phyloP scores from a whole-genome alignment of 1,284 basidiomycete species.

The Macrocybe sp. region DNA sequence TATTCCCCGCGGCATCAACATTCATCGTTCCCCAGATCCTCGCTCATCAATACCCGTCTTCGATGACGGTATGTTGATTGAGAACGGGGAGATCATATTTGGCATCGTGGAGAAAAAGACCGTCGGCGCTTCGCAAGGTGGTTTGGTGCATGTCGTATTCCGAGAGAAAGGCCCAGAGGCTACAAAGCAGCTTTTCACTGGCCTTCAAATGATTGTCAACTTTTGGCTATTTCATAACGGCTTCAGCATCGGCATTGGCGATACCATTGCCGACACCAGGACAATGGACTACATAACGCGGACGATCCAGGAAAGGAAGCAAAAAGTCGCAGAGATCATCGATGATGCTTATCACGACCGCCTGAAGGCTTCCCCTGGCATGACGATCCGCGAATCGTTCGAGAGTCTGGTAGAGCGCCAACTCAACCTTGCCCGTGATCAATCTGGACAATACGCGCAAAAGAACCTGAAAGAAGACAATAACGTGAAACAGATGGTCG shows the following conservation, averaged over 20 bases:
- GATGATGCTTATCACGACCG: constrained; percentile 78
- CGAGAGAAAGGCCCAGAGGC: constrained; percentile 95
- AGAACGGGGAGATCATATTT: constrained; percentile 95
- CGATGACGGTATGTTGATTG: constrained; percentile 94
- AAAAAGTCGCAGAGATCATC: constrained; percentile 68
- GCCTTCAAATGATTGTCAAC: constrained; percentile 94
- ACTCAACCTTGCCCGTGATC: constrained; percentile 94
- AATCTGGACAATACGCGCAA: constrained; percentile 93
- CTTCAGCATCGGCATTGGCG: constrained; percentile 98
- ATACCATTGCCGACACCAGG: constrained; percentile 90
- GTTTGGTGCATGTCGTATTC: constrained; percentile 96
- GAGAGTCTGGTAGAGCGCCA: constrained; percentile 90
- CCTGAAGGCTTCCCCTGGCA: constrained; percentile 88
- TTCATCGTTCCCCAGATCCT: constrained; percentile 74
- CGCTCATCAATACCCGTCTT: constrained; percentile 80
- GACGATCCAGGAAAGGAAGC: constrained; percentile 81
- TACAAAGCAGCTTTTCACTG: constrained; percentile 90
- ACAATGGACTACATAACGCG: constrained; percentile 88
- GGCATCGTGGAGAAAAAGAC: constrained; percentile 98
- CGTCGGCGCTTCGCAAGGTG: constrained; percentile 92
- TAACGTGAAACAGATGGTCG: constrained; percentile 99
- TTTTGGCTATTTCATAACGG: constrained; percentile 99
- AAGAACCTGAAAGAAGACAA: constrained; percentile 97
- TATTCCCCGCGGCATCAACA: constrained; percentile 96
- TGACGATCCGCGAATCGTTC: constrained; percentile 99